Percentiles rank a stretch among this genome's conserved stretches.
phyloP scores from a whole-genome alignment of 148 eudicot species.

The Camellia japonica region DNA sequence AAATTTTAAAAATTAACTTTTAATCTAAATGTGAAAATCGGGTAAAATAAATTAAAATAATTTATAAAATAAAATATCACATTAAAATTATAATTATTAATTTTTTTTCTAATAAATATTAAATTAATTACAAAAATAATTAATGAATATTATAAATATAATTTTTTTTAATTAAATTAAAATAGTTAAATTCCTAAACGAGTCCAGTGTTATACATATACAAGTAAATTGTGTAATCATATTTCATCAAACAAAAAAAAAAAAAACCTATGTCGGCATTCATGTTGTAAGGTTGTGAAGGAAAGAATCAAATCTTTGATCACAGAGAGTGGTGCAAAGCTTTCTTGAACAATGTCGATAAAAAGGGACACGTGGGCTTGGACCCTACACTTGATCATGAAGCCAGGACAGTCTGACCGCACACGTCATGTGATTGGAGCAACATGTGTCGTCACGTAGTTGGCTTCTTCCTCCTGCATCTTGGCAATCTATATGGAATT shows the following conservation, averaged over 20 bases:
- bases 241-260: too few species aligned
- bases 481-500: background rate
- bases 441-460: background rate
- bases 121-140: too few species aligned
- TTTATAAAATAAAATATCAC: too few species aligned
- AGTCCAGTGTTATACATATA: too few species aligned
- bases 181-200: too few species aligned
- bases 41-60: too few species aligned
- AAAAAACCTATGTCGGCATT: background rate
- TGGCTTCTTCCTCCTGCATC: background rate
- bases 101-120: too few species aligned
- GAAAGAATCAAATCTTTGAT: background rate
- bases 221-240: background rate
- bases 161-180: too few species aligned
- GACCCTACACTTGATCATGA: background rate
- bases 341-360: background rate
- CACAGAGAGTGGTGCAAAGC: background rate
- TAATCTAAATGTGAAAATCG: too few species aligned
- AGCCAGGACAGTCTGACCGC: background rate
- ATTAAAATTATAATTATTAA: too few species aligned
- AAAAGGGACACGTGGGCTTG: background rate
- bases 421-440: slow-evolving; percentile 1
- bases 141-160: too few species aligned
- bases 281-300: background rate
- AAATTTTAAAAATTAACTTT: too few species aligned